Conservation (phyloP, 306 rosid genomes). For the Cucurbita argyrosperma region DNA sequence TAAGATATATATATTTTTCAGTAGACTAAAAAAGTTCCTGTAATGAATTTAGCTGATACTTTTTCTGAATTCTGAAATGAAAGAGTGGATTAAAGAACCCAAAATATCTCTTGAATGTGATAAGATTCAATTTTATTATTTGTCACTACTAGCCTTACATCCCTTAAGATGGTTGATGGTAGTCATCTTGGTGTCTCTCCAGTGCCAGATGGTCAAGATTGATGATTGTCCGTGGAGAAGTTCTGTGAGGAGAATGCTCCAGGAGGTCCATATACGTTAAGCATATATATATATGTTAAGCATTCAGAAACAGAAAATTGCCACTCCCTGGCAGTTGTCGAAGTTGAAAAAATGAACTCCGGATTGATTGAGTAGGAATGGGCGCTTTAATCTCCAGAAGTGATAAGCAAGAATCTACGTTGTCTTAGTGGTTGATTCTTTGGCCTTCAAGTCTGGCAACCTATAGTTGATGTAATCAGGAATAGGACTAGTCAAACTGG, state of each 20-base stretch:
- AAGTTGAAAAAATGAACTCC: neutral
- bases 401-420: neutral
- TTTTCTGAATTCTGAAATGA: neutral
- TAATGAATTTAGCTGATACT: neutral
- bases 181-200: neutral
- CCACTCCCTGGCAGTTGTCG: neutral
- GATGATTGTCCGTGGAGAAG: neutral
- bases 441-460: neutral
- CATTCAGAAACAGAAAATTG: too few relatives aligned
- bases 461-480: slow-evolving; percentile 2
- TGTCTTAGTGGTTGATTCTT: neutral
- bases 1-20: neutral
- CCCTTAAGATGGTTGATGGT: neutral
- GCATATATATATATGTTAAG: too few relatives aligned
- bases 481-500: neutral
- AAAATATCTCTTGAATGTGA: neutral
- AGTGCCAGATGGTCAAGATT: neutral
- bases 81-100: neutral
- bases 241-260: neutral
- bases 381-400: neutral
- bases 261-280: neutral
- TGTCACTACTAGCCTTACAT: neutral
- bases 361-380: neutral
- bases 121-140: neutral
- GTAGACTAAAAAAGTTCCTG: too few relatives aligned